A percentile compares a stretch with the other conserved stretches of the same genome.
phyloP scores from a whole-genome alignment of 306 rosid species.

The Benincasa hispida region DNA sequence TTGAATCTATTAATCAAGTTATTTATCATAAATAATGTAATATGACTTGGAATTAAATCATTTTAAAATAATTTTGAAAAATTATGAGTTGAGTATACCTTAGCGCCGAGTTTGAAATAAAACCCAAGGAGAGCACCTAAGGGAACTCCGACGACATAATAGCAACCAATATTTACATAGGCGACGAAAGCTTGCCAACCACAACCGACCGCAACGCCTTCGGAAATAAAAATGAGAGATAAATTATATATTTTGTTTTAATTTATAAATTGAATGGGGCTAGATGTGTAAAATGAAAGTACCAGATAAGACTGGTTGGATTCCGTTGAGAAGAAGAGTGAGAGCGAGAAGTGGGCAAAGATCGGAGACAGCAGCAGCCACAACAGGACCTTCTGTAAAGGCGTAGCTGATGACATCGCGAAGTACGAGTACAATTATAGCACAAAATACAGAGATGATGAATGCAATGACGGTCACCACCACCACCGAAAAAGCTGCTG shows the following conservation, averaged over 20 bases:
- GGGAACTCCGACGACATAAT: slow-evolving; percentile 50
- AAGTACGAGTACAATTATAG: slow-evolving; percentile 26
- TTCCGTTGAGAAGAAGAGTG: slow-evolving; percentile 52
- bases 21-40: no score
- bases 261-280: no score
- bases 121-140: slow-evolving; percentile 58
- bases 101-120: slow-evolving; percentile 42
- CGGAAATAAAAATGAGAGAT: not conserved
- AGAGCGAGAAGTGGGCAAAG: slow-evolving; percentile 43
- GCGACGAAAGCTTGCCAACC: slow-evolving; percentile 83
- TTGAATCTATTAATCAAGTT: no score
- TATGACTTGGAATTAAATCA: no score
- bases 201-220: slow-evolving; percentile 32
- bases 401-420: slow-evolving; percentile 56
- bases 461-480: slow-evolving; percentile 32
- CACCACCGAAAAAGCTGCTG: slow-evolving; percentile 47
- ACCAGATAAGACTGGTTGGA: slow-evolving; percentile 72
- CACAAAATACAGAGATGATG: slow-evolving; percentile 27
- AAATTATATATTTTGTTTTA: no score
- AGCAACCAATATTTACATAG: slow-evolving; percentile 58
- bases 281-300: not conserved
- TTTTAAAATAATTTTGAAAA: not conserved
- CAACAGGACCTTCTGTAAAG: slow-evolving; percentile 44
- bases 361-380: slow-evolving; percentile 47
- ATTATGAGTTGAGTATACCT: slow-evolving; percentile 15